Percentiles rank a stretch among this genome's conserved stretches.
Evolutionary conservation across 1,284 basidiomycete species (phyloP).

Genomic region (Boletus nobilissimus): DNA sequence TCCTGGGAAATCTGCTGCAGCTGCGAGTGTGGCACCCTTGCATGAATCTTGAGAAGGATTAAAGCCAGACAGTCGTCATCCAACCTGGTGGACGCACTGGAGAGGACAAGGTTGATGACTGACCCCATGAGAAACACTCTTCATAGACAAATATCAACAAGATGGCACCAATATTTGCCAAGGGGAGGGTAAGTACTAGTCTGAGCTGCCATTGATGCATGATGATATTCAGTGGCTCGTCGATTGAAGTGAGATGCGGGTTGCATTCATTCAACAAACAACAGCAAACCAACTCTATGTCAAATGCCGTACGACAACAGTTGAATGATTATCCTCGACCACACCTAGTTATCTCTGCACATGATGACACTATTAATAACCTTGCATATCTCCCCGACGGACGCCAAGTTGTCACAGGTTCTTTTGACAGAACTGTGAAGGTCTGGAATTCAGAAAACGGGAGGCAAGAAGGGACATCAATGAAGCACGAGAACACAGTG

Average conservation of each 20-base stretch:
- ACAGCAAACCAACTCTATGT: not conserved
- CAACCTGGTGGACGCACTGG: slow-evolving; percentile 17
- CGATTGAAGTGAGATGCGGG: too few relatives aligned
- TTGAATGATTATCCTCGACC: not conserved
- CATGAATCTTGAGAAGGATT: slow-evolving; percentile 29
- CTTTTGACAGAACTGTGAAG: not conserved
- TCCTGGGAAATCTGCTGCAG: slow-evolving; percentile 25
- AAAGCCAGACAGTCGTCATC: slow-evolving; percentile 34
- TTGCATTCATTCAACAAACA: too few relatives aligned
- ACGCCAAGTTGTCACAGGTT: not conserved
- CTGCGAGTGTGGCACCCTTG: slow-evolving; percentile 29
- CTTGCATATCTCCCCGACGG: not conserved
- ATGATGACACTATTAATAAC: not conserved
- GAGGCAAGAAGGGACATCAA: not conserved
- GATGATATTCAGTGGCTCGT: too few relatives aligned
- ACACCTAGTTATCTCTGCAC: too few relatives aligned
- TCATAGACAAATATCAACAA: slow-evolving; percentile 31
- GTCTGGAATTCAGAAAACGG: not conserved
- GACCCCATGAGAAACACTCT: slow-evolving; percentile 30
- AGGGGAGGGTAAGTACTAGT: too few relatives aligned
- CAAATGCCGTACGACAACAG: not conserved
- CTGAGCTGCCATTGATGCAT: too few relatives aligned
- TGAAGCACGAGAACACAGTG: not conserved
- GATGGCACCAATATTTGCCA: too few relatives aligned
- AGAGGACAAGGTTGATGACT: not conserved